phyloP scores from a whole-genome alignment of 1,284 basidiomycete species.

The Naganishia sp. region DNA sequence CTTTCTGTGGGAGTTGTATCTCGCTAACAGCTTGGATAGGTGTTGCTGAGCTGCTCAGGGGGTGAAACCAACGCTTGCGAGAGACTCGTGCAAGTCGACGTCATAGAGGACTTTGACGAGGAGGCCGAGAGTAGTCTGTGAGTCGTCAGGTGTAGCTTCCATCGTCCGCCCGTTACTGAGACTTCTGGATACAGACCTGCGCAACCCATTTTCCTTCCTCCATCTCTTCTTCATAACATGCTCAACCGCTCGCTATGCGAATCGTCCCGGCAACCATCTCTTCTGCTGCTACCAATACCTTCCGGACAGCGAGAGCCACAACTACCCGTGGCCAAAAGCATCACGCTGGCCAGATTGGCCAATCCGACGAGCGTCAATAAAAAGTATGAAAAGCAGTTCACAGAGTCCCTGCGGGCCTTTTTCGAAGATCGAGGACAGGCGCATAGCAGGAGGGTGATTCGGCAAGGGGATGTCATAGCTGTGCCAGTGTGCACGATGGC shows the following conservation, averaged over 20 bases:
- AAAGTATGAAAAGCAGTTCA: slow-evolving; percentile 69
- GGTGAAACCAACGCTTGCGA: slow-evolving; percentile 44
- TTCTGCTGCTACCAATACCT: slow-evolving; percentile 49
- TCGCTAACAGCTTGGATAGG: slow-evolving; percentile 15
- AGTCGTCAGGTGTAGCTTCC: slow-evolving; percentile 44
- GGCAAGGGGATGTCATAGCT: slow-evolving; percentile 77
- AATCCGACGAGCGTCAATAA: slow-evolving; percentile 76
- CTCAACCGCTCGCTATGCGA: slow-evolving; percentile 32
- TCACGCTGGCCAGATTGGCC: slow-evolving; percentile 81
- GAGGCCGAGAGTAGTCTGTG: slow-evolving; percentile 41
- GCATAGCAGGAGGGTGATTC: slow-evolving; percentile 61
- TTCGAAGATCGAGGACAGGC: slow-evolving; percentile 57
- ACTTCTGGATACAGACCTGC: slow-evolving; percentile 42
- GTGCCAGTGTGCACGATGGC: slow-evolving; percentile 64
- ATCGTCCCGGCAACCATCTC: slow-evolving; percentile 35
- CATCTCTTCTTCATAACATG: slow-evolving; percentile 42
- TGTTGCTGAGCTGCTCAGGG: slow-evolving; percentile 32
- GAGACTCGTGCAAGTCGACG: slow-evolving; percentile 39
- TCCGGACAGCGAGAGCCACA: slow-evolving; percentile 58
- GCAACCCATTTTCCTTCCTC: slow-evolving; percentile 63
- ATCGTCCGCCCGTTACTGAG: slow-evolving; percentile 2
- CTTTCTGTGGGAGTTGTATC: neutral
- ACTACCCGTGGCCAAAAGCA: slow-evolving; percentile 69
- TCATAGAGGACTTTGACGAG: slow-evolving; percentile 46
- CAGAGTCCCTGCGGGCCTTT: slow-evolving; percentile 67